Base-by-base conservation (phyloP, 116 monocot species). In the Zostera marina region DNA sequence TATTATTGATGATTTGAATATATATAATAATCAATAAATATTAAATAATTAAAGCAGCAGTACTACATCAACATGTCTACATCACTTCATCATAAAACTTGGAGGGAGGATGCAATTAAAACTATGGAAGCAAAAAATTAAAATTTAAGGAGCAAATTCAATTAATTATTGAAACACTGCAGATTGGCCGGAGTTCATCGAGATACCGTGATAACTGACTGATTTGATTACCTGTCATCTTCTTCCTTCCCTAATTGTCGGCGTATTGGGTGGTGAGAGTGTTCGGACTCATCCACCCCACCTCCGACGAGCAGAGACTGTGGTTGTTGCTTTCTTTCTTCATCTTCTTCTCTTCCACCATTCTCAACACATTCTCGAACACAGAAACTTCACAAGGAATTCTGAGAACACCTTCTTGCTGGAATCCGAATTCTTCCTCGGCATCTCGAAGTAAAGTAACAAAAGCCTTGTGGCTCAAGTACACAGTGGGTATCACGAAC, bases 361-460 rank as follows among this genome's bases (percentile, higher is more conserved):
- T 57, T 51, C 72, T 65, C 11, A 84, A 58, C 11, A 81, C 57
- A 19, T 49, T 58, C 67, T 81, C 72, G 54, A 90, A 84, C 53
- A 81, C 69, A 0, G 70, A 9, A 0, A 90, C 84, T 58, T 81
- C 76, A 32, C 90, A 90, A 3, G 90, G 90, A 26, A 84, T 84
- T 46, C 76, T 70, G 42, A 90, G 62, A 9, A 79, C 81, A 7
- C 84, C 89, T 60, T 81, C 90, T 13, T 90, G 75, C 43, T 90
- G 71, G 69, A 90, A 90, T 8, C 90, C 90, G 47, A 90, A 90
- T 62, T 90, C 90, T 70, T 84, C 90, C 15, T 84, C 90, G 14
- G 90, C 90, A 13, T 81, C 79, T 23, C 71, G 58, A 14, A 90
- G 74, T 44, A 90, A 74, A 11, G 58, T 48, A 3, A 24, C 70